These are phyloP conservation scores for Suhomyces taliae DNA, from an alignment of 1,139 yeast genomes.

Conservation along the genomic window DNA sequence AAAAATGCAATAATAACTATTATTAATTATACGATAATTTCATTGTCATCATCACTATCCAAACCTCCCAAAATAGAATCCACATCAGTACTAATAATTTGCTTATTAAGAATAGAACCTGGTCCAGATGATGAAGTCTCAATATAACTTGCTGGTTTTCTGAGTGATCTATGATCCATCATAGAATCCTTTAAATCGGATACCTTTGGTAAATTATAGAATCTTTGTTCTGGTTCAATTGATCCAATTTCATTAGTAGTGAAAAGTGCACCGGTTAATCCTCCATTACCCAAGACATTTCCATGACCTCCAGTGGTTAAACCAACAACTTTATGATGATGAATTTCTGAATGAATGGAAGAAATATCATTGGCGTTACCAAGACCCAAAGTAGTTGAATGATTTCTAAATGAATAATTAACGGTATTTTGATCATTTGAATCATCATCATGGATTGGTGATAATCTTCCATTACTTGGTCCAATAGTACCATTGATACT, in stretches of 20 bases:
- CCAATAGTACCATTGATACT: constrained; percentile 5
- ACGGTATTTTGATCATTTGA: constrained; percentile 8
- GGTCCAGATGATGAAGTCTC: constrained; percentile 18
- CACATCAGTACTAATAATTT: constrained; percentile 35
- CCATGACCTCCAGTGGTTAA: constrained; percentile 1
- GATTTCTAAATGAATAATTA: constrained; percentile 6
- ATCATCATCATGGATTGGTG: constrained; percentile 1
- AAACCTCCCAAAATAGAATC: constrained; percentile 39
- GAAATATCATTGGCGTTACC: constrained; percentile 45
- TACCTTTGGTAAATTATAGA: constrained; percentile 37
- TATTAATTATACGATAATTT: constrained; percentile 28
- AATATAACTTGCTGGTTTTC: constrained; percentile 10
- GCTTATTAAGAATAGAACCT: constrained; percentile 35
- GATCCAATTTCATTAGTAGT: constrained; percentile 20
- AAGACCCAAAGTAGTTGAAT: constrained; percentile 29
- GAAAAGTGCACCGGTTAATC: neutral
- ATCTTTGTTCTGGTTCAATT: constrained; percentile 14
- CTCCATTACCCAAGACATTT: constrained; percentile 2
- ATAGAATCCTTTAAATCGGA: constrained; percentile 48
- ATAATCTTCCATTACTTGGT: constrained; percentile 2
- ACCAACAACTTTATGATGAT: constrained; percentile 15
- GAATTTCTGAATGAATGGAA: constrained; percentile 42
- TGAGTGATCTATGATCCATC: constrained; percentile 17
- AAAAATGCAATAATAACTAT: neutral
- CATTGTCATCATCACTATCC: constrained; percentile 37